phyloP scores from a whole-genome alignment of 805 yeast genomes.

The Metschnikowia borealis region DNA sequence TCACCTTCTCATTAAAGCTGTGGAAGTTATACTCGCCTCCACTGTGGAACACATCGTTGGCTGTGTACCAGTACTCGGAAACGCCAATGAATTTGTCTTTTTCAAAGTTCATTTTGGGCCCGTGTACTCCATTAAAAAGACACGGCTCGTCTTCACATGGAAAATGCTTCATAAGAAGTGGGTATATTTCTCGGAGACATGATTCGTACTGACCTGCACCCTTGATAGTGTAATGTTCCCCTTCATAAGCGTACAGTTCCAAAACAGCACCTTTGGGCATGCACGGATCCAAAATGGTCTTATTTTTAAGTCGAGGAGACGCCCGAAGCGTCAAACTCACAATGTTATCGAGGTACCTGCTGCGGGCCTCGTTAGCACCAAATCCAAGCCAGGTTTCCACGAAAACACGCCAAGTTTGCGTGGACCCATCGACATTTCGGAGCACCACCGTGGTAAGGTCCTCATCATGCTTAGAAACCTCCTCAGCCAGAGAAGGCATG shows the following conservation, averaged over 20 bases:
- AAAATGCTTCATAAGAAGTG: conserved; percentile 68
- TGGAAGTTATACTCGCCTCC: conserved; percentile 85
- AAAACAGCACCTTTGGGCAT: conserved; percentile 59
- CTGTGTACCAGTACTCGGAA: conserved; percentile 96
- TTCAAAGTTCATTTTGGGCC: conserved; percentile 78
- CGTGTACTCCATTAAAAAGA: conserved; percentile 91
- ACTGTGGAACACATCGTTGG: conserved; percentile 82
- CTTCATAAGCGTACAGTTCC: conserved; percentile 43
- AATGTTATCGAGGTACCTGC: conserved; percentile 59
- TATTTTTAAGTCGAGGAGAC: conserved; percentile 5
- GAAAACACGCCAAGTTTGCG: conserved; percentile 78
- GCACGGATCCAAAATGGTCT: conserved; percentile 64
- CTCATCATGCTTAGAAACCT: conserved; percentile 60
- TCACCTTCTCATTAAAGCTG: conserved; percentile 60
- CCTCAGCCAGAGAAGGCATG: conserved; percentile 66
- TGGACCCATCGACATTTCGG: conserved; percentile 64
- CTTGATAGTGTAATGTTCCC: conserved; percentile 43
- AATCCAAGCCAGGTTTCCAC: conserved; percentile 97
- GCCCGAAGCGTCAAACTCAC: conserved; percentile 28
- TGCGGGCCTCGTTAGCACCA: conserved; percentile 93
- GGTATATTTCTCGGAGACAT: conserved; percentile 71
- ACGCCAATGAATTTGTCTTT: conserved; percentile 86
- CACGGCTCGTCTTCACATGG: conserved; percentile 91
- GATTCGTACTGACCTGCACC: conserved; percentile 80
- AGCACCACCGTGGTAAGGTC: conserved; percentile 67